These are phyloP conservation scores for Penicillium silybi DNA, from an alignment of 495 filamentous ascomycete genomes.

Conservation along the genomic window DNA sequence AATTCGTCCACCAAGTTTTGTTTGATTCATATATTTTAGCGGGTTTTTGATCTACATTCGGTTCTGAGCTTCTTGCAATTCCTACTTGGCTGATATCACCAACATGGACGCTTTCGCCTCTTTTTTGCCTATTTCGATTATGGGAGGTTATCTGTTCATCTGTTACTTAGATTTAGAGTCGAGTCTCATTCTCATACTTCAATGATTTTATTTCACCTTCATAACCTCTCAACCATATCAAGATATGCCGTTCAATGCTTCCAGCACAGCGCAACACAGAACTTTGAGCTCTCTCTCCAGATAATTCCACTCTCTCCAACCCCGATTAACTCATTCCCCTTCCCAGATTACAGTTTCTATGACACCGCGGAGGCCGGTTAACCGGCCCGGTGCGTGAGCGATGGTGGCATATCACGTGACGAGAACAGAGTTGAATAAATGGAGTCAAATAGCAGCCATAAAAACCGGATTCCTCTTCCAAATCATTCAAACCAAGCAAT, in stretches of 20 bases:
- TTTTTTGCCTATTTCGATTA: neutral
- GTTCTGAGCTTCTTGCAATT: neutral
- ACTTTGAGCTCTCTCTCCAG: neutral
- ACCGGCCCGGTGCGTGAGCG: constrained; percentile 8
- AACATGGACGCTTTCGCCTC: neutral
- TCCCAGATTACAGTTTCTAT: neutral
- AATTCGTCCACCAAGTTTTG: neutral
- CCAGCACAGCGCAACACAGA: neutral
- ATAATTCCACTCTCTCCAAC: neutral
- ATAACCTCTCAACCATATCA: too few species aligned
- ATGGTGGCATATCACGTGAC: neutral
- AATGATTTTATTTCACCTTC: neutral
- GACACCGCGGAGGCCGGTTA: constrained; percentile 1
- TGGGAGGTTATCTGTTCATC: neutral
- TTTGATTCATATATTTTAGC: constrained; percentile 22
- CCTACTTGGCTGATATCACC: neutral
- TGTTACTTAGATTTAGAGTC: neutral
- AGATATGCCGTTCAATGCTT: too few species aligned
- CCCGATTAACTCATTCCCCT: neutral
- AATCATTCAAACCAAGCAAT: neutral
- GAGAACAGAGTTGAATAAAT: neutral
- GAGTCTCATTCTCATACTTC: neutral
- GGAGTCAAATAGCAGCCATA: neutral
- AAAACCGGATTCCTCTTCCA: neutral
- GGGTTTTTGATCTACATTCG: constrained; percentile 9